Evolutionary conservation across 768 basidiomycete species (phyloP).

Genomic region (Tylopilus vinaceipallidus): DNA sequence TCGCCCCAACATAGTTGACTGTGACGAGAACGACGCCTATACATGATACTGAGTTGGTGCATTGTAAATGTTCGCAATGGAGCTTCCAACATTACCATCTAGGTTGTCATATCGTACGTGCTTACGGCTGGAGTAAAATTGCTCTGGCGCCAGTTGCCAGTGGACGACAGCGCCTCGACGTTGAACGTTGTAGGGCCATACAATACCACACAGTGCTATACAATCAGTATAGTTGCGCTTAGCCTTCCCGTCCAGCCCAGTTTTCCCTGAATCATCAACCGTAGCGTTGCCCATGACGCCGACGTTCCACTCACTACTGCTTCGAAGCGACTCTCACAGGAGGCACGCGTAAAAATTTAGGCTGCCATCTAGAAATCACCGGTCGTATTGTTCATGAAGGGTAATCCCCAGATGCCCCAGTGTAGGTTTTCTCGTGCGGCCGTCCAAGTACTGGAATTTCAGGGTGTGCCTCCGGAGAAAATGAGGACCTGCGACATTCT

Average conservation of each 20-base stretch:
- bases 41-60: constrained; percentile 25
- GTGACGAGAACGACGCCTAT: constrained; percentile 26
- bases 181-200: no score
- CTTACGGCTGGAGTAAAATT: no score
- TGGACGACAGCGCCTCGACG: no score
- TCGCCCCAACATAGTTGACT: no score
- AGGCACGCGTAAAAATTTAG: constrained; percentile 63
- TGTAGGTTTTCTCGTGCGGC: constrained; percentile 97
- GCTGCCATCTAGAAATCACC: constrained; percentile 72
- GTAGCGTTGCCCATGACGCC: no score
- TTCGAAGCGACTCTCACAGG: constrained; percentile 65
- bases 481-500: constrained; percentile 89
- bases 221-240: no score
- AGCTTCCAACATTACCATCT: constrained; percentile 18
- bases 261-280: no score
- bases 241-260: no score
- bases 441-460: constrained; percentile 83
- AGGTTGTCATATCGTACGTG: constrained; percentile 22
- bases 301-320: no score
- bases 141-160: no score
- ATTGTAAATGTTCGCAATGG: constrained; percentile 20
- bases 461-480: constrained; percentile 78
- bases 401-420: constrained; percentile 79
- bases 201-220: no score
- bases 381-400: constrained; percentile 98